Evolutionary conservation across 2,329 filamentous ascomycete species (phyloP).

Genomic region (Fusarium nisikadoi): DNA sequence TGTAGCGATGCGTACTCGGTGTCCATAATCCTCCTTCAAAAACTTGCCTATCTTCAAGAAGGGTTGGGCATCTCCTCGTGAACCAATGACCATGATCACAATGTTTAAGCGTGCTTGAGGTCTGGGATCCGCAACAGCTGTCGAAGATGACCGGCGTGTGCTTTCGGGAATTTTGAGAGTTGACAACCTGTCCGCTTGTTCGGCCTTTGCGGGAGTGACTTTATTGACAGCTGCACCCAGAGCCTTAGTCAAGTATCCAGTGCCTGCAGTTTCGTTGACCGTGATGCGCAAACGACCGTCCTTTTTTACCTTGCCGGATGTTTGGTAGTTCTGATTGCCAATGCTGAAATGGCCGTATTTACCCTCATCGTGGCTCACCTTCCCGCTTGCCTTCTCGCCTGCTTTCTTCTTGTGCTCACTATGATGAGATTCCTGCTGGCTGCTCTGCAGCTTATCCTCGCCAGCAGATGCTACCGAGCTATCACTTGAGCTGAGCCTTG

Average conservation of each 20-base stretch:
- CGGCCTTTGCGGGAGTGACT: conserved; percentile 27
- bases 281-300: conserved; percentile 79
- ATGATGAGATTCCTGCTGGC: background rate
- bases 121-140: conserved; percentile 44
- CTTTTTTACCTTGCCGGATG: conserved; percentile 71
- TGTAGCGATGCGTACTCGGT: conserved; percentile 81
- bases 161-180: conserved; percentile 25
- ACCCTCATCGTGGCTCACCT: conserved; percentile 39
- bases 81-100: conserved; percentile 86
- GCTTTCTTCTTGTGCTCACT: conserved; percentile 4
- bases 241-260: conserved; percentile 78
- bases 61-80: conserved; percentile 82
- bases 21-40: conserved; percentile 75
- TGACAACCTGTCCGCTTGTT: conserved; percentile 1
- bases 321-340: conserved; percentile 72
- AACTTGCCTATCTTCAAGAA: conserved; percentile 81
- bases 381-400: conserved; percentile 1
- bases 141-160: conserved; percentile 46
- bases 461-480: conserved; percentile 28
- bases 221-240: conserved; percentile 70
- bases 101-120: conserved; percentile 73
- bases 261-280: conserved; percentile 75
- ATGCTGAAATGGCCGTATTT: conserved; percentile 60
- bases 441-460: conserved; percentile 1
- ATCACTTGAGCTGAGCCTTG: conserved; percentile 11